Evolutionary conservation across 2,329 filamentous ascomycete genomes (phyloP), one percentile per base, ranked within the genome.

Genomic region (Aureobasidium sp.): DNA sequence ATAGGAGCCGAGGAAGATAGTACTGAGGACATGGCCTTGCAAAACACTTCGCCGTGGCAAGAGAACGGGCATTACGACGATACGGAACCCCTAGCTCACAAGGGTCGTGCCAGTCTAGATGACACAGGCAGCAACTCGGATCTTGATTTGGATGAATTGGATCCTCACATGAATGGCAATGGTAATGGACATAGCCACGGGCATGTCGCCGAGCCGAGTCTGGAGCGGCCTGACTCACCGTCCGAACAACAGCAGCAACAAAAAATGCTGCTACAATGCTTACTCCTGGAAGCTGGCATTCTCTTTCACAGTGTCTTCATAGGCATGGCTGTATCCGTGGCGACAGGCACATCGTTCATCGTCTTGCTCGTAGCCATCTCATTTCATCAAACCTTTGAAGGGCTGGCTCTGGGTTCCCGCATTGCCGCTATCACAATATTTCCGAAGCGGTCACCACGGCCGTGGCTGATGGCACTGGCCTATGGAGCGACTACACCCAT

Each of bases 291-390:
- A 72, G 86, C 88, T 62, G 88, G 88, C 64, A 91, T 91, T 66
- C 78, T 91, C 12, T 91, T 91, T 71, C 88, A 91, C 74, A 89
- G 85, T 64, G 82, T 91, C 63, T 90, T 90, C 71, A 87, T 90
- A 62, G 86, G 86, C 62, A 87, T 89, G 79, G 88, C 87, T 0
- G 75, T 90, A 29, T 87, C 84, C 29, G 86, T 90, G 65, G 86
- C 86, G 22, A 82, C 83, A 1, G 84, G 87, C 1, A 75, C 78
- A 6, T 82, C 85, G 4, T 89, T 89, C 71, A 73, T 86, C 61
- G 78, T 89, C 29, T 79, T 90, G 4, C 78, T 89, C 8, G 75
- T 88, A 52, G 87, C 87, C 64, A 89, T 90, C 62, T 75, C 85
- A 35, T 89, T 90, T 76, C 87, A 89, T 69, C 87, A 88, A 68